Evolutionary conservation across 2,329 filamentous ascomycete species (phyloP), one percentile per base, ranked within the genome.

Genomic region (Neofusicoccum ribis): DNA sequence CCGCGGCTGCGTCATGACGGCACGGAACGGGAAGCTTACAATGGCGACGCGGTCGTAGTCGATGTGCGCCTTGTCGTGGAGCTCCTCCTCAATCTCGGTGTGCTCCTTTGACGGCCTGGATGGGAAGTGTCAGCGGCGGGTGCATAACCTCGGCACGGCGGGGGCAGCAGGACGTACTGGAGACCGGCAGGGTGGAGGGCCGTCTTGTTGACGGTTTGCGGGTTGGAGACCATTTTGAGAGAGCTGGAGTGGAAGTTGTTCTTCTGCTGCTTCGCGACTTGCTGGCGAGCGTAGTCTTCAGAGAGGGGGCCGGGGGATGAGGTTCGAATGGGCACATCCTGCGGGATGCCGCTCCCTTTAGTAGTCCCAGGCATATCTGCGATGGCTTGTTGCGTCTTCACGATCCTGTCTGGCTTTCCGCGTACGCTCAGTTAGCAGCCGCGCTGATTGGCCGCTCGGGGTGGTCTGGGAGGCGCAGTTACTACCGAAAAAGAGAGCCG

Each of bases 21-120:
- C 9, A 37, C 20, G 17, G 47, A 7, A 41, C 15, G 56, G 52
- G 65, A 58, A 58, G 68, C 91, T 80, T 86, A 96, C 93, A 85
- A 99, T 99, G 69, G 95, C 92, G 76, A 99, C 95, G 77, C 93
- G 91, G 82, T 98, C 91, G 80, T 98, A 99, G 86, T 99, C 95
- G 77, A 99, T 99, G 86, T 99, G 94, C 72, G 95, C 95, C 77
- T 90, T 93, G 82, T 97, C 92, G 81, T 98, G 93, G 68, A 99
- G 91, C 80, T 97, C 92, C 83, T 98, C 93, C 83, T 99, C 93
- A 70, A 99, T 89, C 80, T 98, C 95, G 51, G 95, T 98, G 87
- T 97, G 94, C 78, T 96, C 91, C 76, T 89, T 85, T 9, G 63
- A 65, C 43, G 52, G 54, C 44, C 63, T 63, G 41, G 31, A 23